Base-by-base conservation (phyloP, 1,284 basidiomycete species). In the Trametes hirsuta region DNA sequence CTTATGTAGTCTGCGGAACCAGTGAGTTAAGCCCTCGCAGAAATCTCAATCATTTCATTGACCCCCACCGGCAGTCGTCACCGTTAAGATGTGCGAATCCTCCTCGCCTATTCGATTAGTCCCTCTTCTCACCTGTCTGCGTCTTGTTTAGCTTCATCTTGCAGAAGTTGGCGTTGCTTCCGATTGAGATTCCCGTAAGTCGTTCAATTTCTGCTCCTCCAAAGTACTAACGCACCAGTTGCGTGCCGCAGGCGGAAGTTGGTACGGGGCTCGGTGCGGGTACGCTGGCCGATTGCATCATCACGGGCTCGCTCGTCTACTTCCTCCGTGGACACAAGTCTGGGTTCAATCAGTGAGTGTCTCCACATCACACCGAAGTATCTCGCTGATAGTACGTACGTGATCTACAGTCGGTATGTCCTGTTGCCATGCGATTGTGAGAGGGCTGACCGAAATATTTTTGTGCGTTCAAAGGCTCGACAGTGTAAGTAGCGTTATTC, bases 211-310 rank as follows among this genome's bases (percentile, higher is more conserved):
- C 30, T 30, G 30, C n/a, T 4, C 15, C 36, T 36, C 47, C 15
- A 15, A 10, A 4, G 42, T 11, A 2, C 39, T 12, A 35, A 15
- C 36, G n/a, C 25, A 9, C n/a, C 11, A 14, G n/a, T 40, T 30
- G 30, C 30, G 30, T 8, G 30, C 30, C 8, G 30, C 30, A 61
- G 59, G 37, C 51, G 5, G 35, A 50, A 6, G 63, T 65, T 4
- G 58, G 58, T 6, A 40, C 44, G 11, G 63, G 55, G 1, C 49
- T 65, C 12, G 60, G 63, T 9, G 51, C 59, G 8, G 63, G 63
- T 1, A 65, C 59, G 9, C 45, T 65, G 1, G 63, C 63, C 4
- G 63, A 65, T 37, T 59, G 53, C 40, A 53, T 65, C 47, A 65
- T 65, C 58, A 65, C 63, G 9, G 58, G 14, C 9, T 44, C 55